Conservation (phyloP, 169 alveolate species). For the Ichthyophthirius multifiliis region DNA sequence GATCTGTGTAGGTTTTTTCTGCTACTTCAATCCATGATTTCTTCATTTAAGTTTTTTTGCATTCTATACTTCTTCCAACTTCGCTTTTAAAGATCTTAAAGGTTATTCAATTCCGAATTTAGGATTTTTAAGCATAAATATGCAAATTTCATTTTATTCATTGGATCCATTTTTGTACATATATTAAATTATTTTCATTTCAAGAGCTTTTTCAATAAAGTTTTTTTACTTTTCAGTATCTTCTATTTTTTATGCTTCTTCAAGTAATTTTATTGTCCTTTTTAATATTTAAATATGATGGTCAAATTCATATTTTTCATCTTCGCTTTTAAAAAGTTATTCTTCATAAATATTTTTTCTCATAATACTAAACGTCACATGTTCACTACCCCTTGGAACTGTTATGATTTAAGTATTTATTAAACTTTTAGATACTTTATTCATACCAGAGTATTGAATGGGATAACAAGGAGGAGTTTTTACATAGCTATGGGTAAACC, state of each 20-base stretch:
- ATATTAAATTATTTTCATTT: conserved; percentile 20
- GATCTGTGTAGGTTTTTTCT: conserved; percentile 36
- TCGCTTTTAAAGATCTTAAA: conserved; percentile 18
- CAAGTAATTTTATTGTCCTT: conserved; percentile 30
- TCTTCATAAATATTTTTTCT: conserved; percentile 43
- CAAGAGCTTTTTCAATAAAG: conserved; percentile 17
- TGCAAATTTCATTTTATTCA: conserved; percentile 21
- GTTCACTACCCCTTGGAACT: conserved; percentile 40
- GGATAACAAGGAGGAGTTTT: conserved; percentile 23
- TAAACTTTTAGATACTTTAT: not conserved
- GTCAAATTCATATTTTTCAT: conserved; percentile 41
- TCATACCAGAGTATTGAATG: not conserved
- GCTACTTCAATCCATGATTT: conserved; percentile 22
- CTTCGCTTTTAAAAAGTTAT: conserved; percentile 35
- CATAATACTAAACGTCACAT: conserved; percentile 24
- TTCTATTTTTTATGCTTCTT: not conserved
- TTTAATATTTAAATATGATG: conserved; percentile 5
- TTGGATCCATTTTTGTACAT: conserved; percentile 18
- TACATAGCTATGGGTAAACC: conserved; percentile 34
- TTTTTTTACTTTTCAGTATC: not conserved
- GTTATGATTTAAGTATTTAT: conserved; percentile 8
- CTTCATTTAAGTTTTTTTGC: conserved; percentile 6
- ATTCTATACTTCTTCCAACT: conserved; percentile 15
- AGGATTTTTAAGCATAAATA: conserved; percentile 7
- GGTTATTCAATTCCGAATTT: not conserved